These are phyloP conservation scores for Leccinum olivaceopallidum DNA, from an alignment of 768 basidiomycete genomes.

Conservation along the genomic window DNA sequence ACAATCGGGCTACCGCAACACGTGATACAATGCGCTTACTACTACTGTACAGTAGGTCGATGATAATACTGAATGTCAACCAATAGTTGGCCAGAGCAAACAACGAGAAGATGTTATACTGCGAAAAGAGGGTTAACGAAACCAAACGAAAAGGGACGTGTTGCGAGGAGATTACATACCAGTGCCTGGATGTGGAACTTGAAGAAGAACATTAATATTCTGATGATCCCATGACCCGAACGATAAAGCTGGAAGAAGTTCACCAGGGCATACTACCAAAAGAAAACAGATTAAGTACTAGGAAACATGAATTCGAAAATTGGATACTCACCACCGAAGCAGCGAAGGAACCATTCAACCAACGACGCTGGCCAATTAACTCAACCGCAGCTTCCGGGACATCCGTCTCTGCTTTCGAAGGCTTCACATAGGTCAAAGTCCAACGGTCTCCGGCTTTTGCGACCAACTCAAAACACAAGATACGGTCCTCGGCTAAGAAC, in stretches of 20 bases:
- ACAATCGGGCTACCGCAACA: too few species aligned
- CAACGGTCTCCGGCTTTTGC: constrained; percentile 86
- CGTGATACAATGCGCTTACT: too few species aligned
- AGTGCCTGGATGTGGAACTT: constrained; percentile 92
- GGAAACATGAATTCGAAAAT: neutral
- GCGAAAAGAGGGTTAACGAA: constrained; percentile 4
- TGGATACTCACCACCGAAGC: constrained; percentile 72
- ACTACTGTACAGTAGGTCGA: constrained; percentile 60
- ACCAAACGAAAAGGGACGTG: neutral
- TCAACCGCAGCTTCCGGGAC: constrained; percentile 93
- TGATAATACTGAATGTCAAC: constrained; percentile 95
- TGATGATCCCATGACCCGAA: constrained; percentile 82
- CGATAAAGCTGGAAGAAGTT: constrained; percentile 90
- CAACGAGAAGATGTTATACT: constrained; percentile 86
- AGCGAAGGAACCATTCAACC: constrained; percentile 93
- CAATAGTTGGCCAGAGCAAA: constrained; percentile 87
- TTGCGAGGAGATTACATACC: constrained; percentile 45
- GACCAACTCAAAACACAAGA: constrained; percentile 95
- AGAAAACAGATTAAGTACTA: constrained; percentile 1
- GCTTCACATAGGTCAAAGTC: constrained; percentile 91
- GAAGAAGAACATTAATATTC: constrained; percentile 98
- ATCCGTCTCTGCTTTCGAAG: constrained; percentile 94
- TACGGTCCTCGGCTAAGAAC: constrained; percentile 92
- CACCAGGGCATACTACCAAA: constrained; percentile 77
- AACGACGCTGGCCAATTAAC: constrained; percentile 92